Percentiles rank a stretch among this genome's conserved stretches.
Evolutionary conservation across 805 yeast genomes (phyloP).

Genomic region (Pichia gijzeniarum): DNA sequence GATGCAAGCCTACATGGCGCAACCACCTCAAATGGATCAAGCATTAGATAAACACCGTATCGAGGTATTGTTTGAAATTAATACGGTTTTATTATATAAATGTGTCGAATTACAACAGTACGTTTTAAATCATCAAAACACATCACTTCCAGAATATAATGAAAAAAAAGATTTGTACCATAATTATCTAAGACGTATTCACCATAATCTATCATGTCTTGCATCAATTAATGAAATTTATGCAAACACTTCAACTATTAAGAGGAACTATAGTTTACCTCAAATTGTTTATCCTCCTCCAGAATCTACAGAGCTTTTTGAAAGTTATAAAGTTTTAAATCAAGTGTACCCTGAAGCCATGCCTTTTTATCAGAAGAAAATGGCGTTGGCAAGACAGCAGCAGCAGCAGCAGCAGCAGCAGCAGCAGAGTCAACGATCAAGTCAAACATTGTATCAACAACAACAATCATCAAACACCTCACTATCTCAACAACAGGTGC

Average conservation of each 20-base stretch:
- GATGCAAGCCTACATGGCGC: conserved; percentile 24
- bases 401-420: conserved; percentile 1
- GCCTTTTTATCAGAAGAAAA: conserved; percentile 24
- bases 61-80: conserved; percentile 31
- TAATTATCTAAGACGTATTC: conserved; percentile 32
- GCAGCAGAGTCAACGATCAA: neutral
- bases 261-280: conserved; percentile 33
- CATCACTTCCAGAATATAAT: conserved; percentile 18
- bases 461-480: conserved; percentile 1
- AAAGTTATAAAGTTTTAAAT: conserved; percentile 34
- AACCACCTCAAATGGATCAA: conserved; percentile 24
- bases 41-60: conserved; percentile 31
- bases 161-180: conserved; percentile 28
- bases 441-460: neutral
- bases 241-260: conserved; percentile 22
- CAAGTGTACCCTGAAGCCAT: conserved; percentile 47
- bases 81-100: conserved; percentile 29
- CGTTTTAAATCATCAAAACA: conserved; percentile 20
- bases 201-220: conserved; percentile 31
- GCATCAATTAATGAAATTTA: conserved; percentile 34
- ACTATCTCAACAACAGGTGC: too few species aligned
- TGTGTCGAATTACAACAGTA: conserved; percentile 27
- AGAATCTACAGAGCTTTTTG: conserved; percentile 47
- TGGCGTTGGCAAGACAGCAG: conserved; percentile 24
- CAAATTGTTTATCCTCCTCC: conserved; percentile 48